Base-by-base conservation (phyloP, 306 rosid species). In the Dryas alaskensis region DNA sequence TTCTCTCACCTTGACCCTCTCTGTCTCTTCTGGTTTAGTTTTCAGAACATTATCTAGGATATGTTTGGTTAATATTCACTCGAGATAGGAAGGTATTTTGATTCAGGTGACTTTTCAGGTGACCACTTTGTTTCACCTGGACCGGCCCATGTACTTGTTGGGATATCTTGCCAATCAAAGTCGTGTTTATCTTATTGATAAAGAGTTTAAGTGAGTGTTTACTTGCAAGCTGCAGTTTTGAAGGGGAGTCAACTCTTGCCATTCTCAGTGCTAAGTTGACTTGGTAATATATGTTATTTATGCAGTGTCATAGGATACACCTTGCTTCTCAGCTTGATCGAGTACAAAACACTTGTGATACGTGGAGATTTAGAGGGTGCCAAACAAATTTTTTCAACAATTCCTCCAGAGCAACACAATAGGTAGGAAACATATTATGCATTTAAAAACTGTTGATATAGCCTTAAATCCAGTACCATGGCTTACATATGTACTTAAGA, bases 71-170 rank as follows among this genome's bases (percentile, higher is more conserved):
- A 42, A 62, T 31, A 14, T 27, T 53, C 4, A 16, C 61, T 60
- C 5, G 2, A 51, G 37, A 52, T n/a, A 12, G 70, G 59, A 12
- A 8, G 45, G 13, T 69, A 68, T 74, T 70, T 43, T 86, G 73
- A 74, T 73, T 14, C 5, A 5, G 37, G 22, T 67, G 60, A 54
- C 45, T 44, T 74, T 86, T 75, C 84, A 94, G 99, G 99, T 94
- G 65, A 94, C 99, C 59, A 94, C 99, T 49, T 89, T 94, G 99
- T 94, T 87, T 85, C 99, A 94, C 80, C 83, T 94, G 85, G 99
- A 94, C 85, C 96, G 99, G 51, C 99, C 99, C 25, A 94, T 94
- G 99, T 94, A 94, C 86, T 90, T 94, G 85, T 84, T 94, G 88
- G 99, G 99, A 70, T 94, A 92, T 86, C 92, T 94, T 82, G 95